A percentile compares a stretch with the other conserved stretches of the same genome.
phyloP scores from a whole-genome alignment of 2,329 filamentous ascomycete genomes.

The Exophiala oligosperma region DNA sequence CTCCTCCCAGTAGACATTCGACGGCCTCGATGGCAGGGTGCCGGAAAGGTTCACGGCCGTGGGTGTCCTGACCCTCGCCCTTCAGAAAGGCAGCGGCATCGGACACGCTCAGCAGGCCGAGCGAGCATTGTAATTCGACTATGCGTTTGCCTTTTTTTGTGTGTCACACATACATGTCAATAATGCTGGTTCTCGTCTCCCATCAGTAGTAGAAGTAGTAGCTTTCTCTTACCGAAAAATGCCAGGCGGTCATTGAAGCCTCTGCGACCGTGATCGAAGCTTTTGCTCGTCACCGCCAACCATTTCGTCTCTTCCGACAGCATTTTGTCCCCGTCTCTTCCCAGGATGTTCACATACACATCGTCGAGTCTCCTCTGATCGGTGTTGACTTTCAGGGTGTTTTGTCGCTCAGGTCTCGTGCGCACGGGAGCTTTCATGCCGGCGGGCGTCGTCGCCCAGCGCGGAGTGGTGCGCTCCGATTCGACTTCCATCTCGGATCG shows the following conservation, averaged over 20 bases:
- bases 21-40: slow-evolving; percentile 72
- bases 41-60: slow-evolving; percentile 64
- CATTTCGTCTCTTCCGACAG: slow-evolving; percentile 92
- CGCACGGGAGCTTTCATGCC: slow-evolving; percentile 68
- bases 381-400: slow-evolving; percentile 66
- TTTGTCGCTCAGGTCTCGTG: slow-evolving; percentile 32
- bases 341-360: slow-evolving; percentile 76
- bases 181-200: not conserved
- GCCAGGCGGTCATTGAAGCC: slow-evolving; percentile 93
- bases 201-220: not conserved
- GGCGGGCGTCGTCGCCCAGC: slow-evolving; percentile 71
- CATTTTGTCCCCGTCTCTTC: slow-evolving; percentile 68
- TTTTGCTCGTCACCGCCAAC: slow-evolving; percentile 96
- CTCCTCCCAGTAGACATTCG: slow-evolving; percentile 65
- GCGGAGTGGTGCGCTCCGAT: slow-evolving; percentile 41
- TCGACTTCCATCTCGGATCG: slow-evolving; percentile 25
- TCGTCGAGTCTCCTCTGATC: slow-evolving; percentile 72
- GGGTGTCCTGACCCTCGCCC: slow-evolving; percentile 45
- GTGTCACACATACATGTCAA: not conserved
- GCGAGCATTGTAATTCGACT: slow-evolving; percentile 63
- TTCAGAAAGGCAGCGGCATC: slow-evolving; percentile 37
- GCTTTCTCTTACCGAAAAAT: slow-evolving; percentile 67
- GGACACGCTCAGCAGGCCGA: slow-evolving; percentile 55
- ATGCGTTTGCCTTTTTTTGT: slow-evolving; percentile 58
- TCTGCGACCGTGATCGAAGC: slow-evolving; percentile 90